phyloP scores from a whole-genome alignment of 441 rosid genomes.

The Sinapis alba region DNA sequence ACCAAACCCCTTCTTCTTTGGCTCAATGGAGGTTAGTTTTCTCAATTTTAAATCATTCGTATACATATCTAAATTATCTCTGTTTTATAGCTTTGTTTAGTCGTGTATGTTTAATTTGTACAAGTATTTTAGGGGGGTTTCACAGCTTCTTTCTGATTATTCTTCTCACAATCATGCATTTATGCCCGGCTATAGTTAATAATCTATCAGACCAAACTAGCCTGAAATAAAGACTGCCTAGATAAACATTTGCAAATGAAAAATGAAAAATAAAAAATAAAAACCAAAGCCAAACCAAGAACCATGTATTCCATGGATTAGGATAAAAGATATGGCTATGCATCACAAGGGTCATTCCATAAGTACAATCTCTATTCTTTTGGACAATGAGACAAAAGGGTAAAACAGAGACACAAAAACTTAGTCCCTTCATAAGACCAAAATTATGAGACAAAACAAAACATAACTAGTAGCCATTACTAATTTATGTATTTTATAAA shows the following conservation, averaged over 20 bases:
- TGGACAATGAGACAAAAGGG: conserved; percentile 14
- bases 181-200: background rate
- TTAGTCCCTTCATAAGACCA: conserved; percentile 4
- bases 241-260: background rate
- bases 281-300: background rate
- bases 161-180: background rate
- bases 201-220: background rate
- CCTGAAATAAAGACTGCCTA: background rate
- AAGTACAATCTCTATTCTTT: conserved; percentile 3
- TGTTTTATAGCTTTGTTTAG: background rate
- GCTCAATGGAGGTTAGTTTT: conserved; percentile 90
- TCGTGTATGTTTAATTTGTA: background rate
- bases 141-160: background rate
- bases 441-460: conserved; percentile 22
- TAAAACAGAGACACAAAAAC: background rate
- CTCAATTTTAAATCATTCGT: background rate
- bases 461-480: background rate
- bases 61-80: background rate
- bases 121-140: background rate
- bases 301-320: background rate
- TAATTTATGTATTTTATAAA: conserved; percentile 4
- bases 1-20: conserved; percentile 85
- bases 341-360: background rate
- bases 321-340: background rate
- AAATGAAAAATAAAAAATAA: background rate